Evolutionary conservation across 106 monocot species (phyloP).

Genomic region (Triglochin maritima): DNA sequence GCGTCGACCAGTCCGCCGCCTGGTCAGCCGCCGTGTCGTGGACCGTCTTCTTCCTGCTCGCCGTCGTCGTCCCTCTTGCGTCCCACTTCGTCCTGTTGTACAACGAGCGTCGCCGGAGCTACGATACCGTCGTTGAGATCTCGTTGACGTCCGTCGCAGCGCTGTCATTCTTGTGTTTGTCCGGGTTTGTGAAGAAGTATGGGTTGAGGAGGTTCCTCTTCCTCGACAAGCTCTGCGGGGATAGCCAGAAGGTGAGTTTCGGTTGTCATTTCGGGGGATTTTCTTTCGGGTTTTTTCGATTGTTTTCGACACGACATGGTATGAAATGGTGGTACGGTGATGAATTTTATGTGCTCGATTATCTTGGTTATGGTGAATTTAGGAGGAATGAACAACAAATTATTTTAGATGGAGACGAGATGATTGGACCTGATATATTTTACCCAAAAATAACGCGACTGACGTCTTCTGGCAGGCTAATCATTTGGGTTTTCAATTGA

Average conservation of each 20-base stretch:
- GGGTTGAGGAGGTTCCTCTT: conserved; percentile 68
- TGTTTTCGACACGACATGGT: background rate
- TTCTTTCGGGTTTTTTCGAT: conserved; percentile 1
- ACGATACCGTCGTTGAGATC: conserved; percentile 45
- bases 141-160: conserved; percentile 60
- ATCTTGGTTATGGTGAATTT: too few species aligned
- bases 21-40: conserved; percentile 31
- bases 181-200: conserved; percentile 27
- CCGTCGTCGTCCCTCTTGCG: conserved; percentile 32
- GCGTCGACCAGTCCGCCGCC: conserved; percentile 38
- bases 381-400: too few species aligned
- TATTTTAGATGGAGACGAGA: too few species aligned
- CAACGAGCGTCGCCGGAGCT: conserved; percentile 25
- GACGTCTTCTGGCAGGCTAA: too few species aligned
- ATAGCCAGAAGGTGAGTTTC: conserved; percentile 26
- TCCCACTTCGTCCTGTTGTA: conserved; percentile 60
- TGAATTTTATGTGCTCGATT: too few species aligned
- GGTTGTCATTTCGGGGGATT: conserved; percentile 49
- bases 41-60: conserved; percentile 45
- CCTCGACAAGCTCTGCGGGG: conserved; percentile 50
- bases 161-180: conserved; percentile 54
- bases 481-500: too few species aligned
- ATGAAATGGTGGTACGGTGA: background rate
- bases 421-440: too few species aligned
- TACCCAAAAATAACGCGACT: too few species aligned